phyloP scores from a whole-genome alignment of 495 filamentous ascomycete species.

The Chlorociboria aeruginascens region DNA sequence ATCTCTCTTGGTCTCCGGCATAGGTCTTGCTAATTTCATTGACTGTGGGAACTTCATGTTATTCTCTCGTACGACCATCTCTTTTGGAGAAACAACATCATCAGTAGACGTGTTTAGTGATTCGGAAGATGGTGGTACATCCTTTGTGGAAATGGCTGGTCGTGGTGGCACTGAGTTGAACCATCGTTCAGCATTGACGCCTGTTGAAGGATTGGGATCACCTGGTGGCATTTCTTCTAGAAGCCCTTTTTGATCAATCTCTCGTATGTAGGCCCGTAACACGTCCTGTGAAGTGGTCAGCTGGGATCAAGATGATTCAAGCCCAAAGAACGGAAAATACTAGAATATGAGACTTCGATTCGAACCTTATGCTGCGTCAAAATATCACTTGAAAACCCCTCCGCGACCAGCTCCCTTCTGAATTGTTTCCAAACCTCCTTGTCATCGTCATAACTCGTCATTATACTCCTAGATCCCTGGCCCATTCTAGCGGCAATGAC shows the following conservation, averaged over 20 bases:
- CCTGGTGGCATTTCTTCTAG: constrained; percentile 6
- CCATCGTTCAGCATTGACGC: constrained; percentile 4
- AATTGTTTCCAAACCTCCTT: constrained; percentile 41
- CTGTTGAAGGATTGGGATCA: background rate
- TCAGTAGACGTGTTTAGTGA: constrained; percentile 7
- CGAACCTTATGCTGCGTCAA: constrained; percentile 38
- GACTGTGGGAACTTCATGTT: constrained; percentile 31
- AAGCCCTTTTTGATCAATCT: constrained; percentile 29
- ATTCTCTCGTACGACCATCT: constrained; percentile 18
- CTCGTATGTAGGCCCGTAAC: constrained; percentile 40
- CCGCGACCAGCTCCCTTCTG: constrained; percentile 34
- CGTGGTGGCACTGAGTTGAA: background rate
- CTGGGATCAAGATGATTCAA: too few relatives aligned
- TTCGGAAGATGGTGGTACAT: constrained; percentile 7
- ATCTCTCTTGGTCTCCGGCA: constrained; percentile 18
- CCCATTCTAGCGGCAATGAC: constrained; percentile 34
- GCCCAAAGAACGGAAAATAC: background rate
- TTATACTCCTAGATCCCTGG: constrained; percentile 25
- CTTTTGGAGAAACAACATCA: constrained; percentile 7
- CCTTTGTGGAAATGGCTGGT: background rate
- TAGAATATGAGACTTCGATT: background rate
- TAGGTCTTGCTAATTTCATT: constrained; percentile 24
- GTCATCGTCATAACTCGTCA: constrained; percentile 26
- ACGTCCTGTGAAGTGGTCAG: constrained; percentile 27
- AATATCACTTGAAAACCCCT: constrained; percentile 38